phyloP scores from a whole-genome alignment of 1,284 basidiomycete species.

The Phellinidium pouzarii region DNA sequence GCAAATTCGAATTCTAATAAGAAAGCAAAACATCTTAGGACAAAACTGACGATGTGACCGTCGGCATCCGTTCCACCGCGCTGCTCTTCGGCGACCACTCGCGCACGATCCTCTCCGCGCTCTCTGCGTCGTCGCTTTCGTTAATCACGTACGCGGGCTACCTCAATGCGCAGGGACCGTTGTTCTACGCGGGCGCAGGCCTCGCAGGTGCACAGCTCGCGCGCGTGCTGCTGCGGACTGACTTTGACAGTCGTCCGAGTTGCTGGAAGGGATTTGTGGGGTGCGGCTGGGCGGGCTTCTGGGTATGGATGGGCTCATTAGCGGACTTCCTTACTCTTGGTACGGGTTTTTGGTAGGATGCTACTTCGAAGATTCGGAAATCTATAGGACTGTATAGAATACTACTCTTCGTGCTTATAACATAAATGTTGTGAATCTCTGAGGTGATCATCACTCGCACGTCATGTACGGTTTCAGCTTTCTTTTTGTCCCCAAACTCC shows the following conservation, averaged over 20 bases:
- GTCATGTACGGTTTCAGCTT: too few species aligned
- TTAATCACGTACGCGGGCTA: slow-evolving; percentile 76
- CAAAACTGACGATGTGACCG: slow-evolving; percentile 84
- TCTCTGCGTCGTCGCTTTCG: slow-evolving; percentile 72
- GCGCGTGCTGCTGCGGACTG: slow-evolving; percentile 71
- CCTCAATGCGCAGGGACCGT: slow-evolving; percentile 66
- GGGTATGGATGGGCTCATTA: slow-evolving; percentile 81
- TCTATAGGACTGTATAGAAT: too few species aligned
- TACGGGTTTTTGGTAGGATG: slow-evolving; percentile 10
- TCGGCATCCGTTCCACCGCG: slow-evolving; percentile 92
- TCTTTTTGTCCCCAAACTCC: too few species aligned
- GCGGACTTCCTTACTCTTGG: slow-evolving; percentile 50
- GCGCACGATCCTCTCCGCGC: slow-evolving; percentile 67
- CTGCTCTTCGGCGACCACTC: slow-evolving; percentile 80
- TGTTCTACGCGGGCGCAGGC: slow-evolving; percentile 77
- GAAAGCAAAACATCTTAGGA: slow-evolving; percentile 69
- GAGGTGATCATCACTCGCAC: too few species aligned
- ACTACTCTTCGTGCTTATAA: too few species aligned
- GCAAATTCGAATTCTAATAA: neutral
- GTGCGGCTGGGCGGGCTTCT: slow-evolving; percentile 85
- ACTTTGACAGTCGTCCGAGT: slow-evolving; percentile 76
- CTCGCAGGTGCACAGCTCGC: slow-evolving; percentile 75
- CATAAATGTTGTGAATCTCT: too few species aligned
- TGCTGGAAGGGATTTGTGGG: slow-evolving; percentile 91
- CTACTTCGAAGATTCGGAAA: neutral